phyloP scores from a whole-genome alignment of 805 yeast species.

The Hanseniaspora meyeri region DNA sequence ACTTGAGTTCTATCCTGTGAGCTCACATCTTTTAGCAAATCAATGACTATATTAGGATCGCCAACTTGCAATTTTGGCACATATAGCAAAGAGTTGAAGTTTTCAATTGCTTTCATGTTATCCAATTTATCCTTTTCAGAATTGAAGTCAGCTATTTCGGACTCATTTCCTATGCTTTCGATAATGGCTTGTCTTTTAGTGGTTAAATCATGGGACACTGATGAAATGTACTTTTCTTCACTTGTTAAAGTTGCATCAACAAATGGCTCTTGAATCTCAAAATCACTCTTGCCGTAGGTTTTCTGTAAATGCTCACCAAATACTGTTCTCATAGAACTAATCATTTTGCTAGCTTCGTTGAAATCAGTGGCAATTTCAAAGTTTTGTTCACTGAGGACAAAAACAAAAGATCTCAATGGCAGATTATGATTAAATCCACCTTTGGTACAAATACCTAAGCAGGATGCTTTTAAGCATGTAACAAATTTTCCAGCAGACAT shows the following conservation, averaged over 20 bases:
- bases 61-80: conserved; percentile 4
- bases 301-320: background rate
- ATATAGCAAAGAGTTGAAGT: conserved; percentile 19
- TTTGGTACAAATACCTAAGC: conserved; percentile 7
- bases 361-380: conserved; percentile 15
- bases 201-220: conserved; percentile 72
- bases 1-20: conserved; percentile 15
- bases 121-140: conserved; percentile 32
- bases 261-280: conserved; percentile 69
- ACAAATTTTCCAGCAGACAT: conserved; percentile 6
- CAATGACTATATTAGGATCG: background rate
- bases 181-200: conserved; percentile 68
- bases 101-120: conserved; percentile 48
- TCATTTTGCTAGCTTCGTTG: conserved; percentile 10
- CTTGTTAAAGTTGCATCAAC: conserved; percentile 65
- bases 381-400: conserved; percentile 30
- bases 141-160: conserved; percentile 15
- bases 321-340: background rate
- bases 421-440: conserved; percentile 22
- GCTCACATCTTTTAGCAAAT: background rate
- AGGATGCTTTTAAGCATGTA: conserved; percentile 2
- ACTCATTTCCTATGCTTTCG: conserved; percentile 56
- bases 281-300: conserved; percentile 20
- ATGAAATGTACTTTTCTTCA: conserved; percentile 62
- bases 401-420: conserved; percentile 49